Conservation (phyloP, 23 red algal genomes). For the Chondrus crispus region DNA sequence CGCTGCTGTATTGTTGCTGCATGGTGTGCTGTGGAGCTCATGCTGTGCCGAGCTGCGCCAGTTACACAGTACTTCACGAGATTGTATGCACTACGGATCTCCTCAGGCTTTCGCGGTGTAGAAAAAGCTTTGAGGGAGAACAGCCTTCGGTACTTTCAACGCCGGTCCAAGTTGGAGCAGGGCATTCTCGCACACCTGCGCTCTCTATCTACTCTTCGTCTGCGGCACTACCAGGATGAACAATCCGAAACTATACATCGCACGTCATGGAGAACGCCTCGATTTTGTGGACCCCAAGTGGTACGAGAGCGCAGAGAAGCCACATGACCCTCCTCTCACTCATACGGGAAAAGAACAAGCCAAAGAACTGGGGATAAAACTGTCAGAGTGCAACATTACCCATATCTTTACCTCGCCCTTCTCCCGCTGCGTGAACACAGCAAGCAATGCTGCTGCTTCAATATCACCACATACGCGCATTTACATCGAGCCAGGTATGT, state of each 20-base stretch:
- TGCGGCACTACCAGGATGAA: too few species aligned
- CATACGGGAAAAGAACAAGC: not conserved
- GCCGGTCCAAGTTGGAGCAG: too few species aligned
- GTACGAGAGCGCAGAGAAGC: not conserved
- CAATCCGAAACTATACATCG: slow-evolving; percentile 20
- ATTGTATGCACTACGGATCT: too few species aligned
- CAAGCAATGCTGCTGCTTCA: not conserved
- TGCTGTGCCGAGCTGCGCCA: too few species aligned
- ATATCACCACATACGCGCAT: not conserved
- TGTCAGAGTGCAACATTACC: not conserved
- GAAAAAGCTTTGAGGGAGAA: too few species aligned
- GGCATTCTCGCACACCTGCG: too few species aligned
- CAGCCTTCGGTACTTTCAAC: too few species aligned
- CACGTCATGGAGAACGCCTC: slow-evolving; percentile 52
- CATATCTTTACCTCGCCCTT: slow-evolving; percentile 34
- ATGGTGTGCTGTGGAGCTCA: too few species aligned
- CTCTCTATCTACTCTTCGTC: too few species aligned
- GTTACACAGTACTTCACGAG: too few species aligned
- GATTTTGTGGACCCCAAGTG: slow-evolving; percentile 49
- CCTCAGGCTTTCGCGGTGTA: too few species aligned
- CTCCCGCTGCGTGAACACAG: slow-evolving; percentile 30
- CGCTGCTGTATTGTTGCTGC: too few species aligned
- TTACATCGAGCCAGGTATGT: slow-evolving; percentile 34
- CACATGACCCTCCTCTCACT: slow-evolving; percentile 46
- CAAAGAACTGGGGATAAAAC: not conserved